A percentile compares a stretch with the other conserved stretches of the same genome.
Evolutionary conservation across 306 rosid genomes (phyloP).

Genomic region (Albizia julibrissin): DNA sequence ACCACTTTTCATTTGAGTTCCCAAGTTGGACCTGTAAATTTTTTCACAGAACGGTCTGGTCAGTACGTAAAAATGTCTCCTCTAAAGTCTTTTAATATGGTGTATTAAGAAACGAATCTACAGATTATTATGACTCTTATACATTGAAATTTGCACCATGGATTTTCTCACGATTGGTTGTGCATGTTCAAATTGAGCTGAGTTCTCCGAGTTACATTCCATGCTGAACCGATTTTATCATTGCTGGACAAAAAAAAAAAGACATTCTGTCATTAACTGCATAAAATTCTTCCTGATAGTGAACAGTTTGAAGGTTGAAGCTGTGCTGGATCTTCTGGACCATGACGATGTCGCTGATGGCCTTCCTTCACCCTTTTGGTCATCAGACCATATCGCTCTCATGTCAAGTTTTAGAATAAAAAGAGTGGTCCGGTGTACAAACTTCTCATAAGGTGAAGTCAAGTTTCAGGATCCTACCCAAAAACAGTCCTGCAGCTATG

Average conservation of each 20-base stretch:
- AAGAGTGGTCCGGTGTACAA: too few relatives aligned
- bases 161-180: neutral
- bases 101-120: neutral
- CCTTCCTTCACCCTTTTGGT: slow-evolving; percentile 41
- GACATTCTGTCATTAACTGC: neutral
- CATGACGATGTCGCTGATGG: neutral
- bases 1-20: neutral
- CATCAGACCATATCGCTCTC: slow-evolving; percentile 44
- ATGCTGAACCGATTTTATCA: neutral
- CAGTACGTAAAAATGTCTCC: neutral
- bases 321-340: slow-evolving; percentile 43
- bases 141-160: neutral
- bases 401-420: slow-evolving; percentile 34
- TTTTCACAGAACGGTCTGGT: neutral
- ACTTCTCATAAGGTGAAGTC: neutral
- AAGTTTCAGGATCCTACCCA: slow-evolving; percentile 22
- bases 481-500: neutral
- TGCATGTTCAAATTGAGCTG: neutral
- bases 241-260: neutral
- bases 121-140: neutral
- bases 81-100: too few relatives aligned
- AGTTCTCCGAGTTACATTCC: neutral
- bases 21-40: neutral
- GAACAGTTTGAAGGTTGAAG: slow-evolving; percentile 35
- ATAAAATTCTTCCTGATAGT: slow-evolving; percentile 29